phyloP scores from a whole-genome alignment of 306 rosid species.

The Canavalia gladiata region DNA sequence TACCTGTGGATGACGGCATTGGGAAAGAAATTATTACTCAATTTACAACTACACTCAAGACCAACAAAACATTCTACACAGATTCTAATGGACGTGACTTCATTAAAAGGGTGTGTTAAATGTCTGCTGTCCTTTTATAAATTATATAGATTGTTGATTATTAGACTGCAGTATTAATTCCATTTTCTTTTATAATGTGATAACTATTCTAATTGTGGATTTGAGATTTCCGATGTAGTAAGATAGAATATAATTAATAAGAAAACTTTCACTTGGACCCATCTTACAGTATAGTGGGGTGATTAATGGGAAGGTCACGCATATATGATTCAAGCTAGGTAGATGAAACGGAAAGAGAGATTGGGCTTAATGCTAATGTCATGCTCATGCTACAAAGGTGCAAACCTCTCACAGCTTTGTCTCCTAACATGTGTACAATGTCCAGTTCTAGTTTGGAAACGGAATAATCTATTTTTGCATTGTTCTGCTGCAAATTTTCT shows the following conservation, averaged over 20 bases:
- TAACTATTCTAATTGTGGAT: neutral
- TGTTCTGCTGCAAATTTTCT: neutral
- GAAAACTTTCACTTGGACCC: constrained; percentile 31
- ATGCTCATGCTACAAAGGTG: neutral
- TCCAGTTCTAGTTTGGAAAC: neutral
- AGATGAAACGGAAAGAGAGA: constrained; percentile 6
- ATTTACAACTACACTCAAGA: constrained; percentile 67
- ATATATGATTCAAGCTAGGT: constrained; percentile 12
- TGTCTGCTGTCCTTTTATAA: constrained; percentile 25
- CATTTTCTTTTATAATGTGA: constrained; percentile 7
- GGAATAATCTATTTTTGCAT: neutral
- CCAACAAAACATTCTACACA: constrained; percentile 81
- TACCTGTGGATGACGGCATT: constrained; percentile 83
- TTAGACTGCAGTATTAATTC: constrained; percentile 25
- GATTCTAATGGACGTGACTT: constrained; percentile 98
- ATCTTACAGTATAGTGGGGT: neutral
- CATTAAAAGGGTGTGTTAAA: constrained; percentile 77
- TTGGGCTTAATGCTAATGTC: neutral
- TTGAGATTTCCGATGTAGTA: constrained; percentile 27
- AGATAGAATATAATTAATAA: neutral
- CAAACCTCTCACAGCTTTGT: constrained; percentile 3
- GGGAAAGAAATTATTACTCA: constrained; percentile 90
- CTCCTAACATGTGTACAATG: neutral
- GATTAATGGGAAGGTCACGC: constrained; percentile 14
- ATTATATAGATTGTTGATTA: constrained; percentile 10